Evolutionary conservation across 1,284 basidiomycete species (phyloP).

Genomic region (Leccinum fuscescens): DNA sequence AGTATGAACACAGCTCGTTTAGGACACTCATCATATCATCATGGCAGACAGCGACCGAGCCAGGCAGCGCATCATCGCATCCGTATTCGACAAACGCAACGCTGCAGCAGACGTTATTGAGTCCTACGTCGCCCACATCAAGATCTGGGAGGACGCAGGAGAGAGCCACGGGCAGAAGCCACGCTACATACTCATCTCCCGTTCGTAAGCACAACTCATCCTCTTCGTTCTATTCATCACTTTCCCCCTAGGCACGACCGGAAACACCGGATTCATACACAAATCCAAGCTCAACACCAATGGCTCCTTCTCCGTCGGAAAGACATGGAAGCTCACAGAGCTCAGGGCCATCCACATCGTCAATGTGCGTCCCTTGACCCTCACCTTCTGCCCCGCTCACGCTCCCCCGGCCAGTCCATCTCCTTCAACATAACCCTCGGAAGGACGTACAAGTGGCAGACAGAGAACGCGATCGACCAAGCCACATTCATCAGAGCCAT

Average conservation of each 20-base stretch:
- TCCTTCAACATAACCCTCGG: conserved; percentile 81
- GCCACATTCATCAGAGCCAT: conserved; percentile 66
- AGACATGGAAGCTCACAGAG: conserved; percentile 90
- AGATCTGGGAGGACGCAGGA: conserved; percentile 83
- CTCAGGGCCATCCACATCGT: conserved; percentile 77
- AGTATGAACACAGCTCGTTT: conserved; percentile 1
- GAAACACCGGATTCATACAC: conserved; percentile 77
- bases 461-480: conserved; percentile 74
- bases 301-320: conserved; percentile 94
- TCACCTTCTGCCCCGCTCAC: conserved; percentile 5
- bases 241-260: conserved; percentile 51
- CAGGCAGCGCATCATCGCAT: conserved; percentile 73
- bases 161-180: conserved; percentile 74
- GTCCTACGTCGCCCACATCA: conserved; percentile 80
- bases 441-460: conserved; percentile 85
- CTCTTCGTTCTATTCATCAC: conserved; percentile 13
- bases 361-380: conserved; percentile 45
- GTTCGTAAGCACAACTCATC: conserved; percentile 50
- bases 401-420: conserved; percentile 43
- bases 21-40: conserved; percentile 2
- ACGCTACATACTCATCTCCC: conserved; percentile 82
- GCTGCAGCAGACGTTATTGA: conserved; percentile 66
- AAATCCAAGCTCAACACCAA: conserved; percentile 97
- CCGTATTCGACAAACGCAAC: conserved; percentile 76
- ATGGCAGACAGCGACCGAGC: conserved; percentile 58